Conservation (phyloP, 2,329 filamentous ascomycete genomes). For the Corinectria fuckeliana region DNA sequence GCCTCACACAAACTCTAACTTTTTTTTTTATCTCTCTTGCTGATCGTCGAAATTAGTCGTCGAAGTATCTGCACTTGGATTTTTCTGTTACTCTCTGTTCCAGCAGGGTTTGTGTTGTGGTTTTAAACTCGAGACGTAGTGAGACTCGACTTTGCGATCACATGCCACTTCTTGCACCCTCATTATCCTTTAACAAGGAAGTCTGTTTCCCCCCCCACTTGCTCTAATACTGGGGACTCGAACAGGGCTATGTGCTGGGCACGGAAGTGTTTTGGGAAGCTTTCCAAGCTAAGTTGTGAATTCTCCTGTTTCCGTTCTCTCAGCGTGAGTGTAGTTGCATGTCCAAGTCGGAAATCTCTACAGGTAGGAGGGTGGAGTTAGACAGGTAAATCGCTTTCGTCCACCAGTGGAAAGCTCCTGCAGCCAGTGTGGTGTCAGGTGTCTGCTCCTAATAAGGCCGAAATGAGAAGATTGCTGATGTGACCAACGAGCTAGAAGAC, state of each 20-base stretch:
- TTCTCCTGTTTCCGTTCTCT: background rate
- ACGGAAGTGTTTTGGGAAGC: background rate
- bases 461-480: background rate
- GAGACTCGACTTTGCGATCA: no score
- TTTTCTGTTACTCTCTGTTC: no score
- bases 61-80: no score
- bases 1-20: no score
- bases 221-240: background rate
- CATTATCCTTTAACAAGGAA: no score
- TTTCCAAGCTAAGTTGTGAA: background rate
- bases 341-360: background rate
- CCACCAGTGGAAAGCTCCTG: constrained; percentile 8
- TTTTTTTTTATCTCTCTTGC: no score
- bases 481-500: background rate
- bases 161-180: no score
- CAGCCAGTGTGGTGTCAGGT: background rate
- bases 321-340: no score
- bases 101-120: no score
- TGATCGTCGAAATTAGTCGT: no score
- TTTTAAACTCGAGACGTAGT: no score
- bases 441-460: background rate
- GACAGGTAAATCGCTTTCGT: background rate
- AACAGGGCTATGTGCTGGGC: constrained; percentile 6
- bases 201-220: no score
- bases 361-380: background rate